Base-by-base conservation (phyloP, 192 early-diverging fungal genomes). In the Dissophora ornata region DNA sequence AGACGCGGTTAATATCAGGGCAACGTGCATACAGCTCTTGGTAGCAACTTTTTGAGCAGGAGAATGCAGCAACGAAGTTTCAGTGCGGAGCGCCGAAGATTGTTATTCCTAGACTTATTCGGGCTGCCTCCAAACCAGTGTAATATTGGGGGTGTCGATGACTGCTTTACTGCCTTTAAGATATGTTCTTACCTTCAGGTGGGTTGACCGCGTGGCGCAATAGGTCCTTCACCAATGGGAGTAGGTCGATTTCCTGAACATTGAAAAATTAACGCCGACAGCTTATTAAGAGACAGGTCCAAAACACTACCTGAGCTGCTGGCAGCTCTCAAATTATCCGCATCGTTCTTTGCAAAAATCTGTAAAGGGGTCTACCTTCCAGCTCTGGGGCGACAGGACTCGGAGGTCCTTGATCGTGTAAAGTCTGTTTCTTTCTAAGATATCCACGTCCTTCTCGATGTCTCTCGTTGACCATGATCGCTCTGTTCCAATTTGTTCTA, bases 211-310 rank as follows among this genome's bases (percentile, higher is more conserved):
- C 75, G 0, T 69, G 55, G 40, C 77, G 80, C 44, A 85, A 69
- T 6, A 85, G 65, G 44, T 85, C 84, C 56, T 83, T 85, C 0
- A 85, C 84, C 34, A 85, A 41, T 4, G 84, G 84, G 22, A 85
- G 54, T 13, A 85, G 33, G 24, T 66, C 60, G 29, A 85, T 82
- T 34, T 53, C 71, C 84, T 85, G 65, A 1, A 51, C n/a, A n/a
- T n/a, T n/a, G n/a, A 6, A n/a, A 45, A 12, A n/a, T 45, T 45
- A 9, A 51, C 8, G 26, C 26, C 10, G 24, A 51, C 26, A 24
- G 26, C 10, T 4, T n/a, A n/a, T 13, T 45, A 10, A 45, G 44
- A 45, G 10, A n/a, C 9, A n/a, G 4, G 44, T 45, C n/a, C 44
- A 9, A 9, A 5, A 38, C 5, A 12, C 36, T 9, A 38, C 12